phyloP scores from a whole-genome alignment of 148 eudicot species.

The Chenopodium quinoa region DNA sequence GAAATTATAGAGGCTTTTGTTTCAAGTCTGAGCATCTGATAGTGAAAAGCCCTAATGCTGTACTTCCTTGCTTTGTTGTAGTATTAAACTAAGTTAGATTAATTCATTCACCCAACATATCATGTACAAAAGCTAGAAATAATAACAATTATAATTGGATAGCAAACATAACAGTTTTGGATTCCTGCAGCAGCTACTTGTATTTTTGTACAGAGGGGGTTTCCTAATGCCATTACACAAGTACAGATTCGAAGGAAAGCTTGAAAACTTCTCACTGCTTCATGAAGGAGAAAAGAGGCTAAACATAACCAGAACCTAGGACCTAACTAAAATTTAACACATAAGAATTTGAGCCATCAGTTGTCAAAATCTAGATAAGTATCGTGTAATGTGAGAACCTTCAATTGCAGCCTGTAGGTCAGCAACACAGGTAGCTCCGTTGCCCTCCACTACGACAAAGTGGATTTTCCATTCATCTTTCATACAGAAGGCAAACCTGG shows the following conservation, averaged over 20 bases:
- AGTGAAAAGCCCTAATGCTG: conserved; percentile 25
- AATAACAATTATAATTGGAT: neutral
- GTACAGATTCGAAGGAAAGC: neutral
- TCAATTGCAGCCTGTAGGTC: neutral
- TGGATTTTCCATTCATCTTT: neutral
- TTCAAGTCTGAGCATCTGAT: conserved; percentile 22
- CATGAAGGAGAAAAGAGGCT: neutral
- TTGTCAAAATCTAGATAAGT: neutral
- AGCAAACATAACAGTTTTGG: neutral
- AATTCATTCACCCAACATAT: neutral
- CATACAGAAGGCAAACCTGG: neutral
- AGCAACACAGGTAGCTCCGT: neutral
- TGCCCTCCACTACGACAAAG: neutral
- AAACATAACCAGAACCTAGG: neutral
- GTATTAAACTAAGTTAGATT: conserved; percentile 10
- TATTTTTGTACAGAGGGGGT: too few species aligned
- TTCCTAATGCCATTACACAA: neutral
- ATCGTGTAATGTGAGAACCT: neutral
- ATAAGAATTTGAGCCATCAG: neutral
- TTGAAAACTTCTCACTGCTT: neutral
- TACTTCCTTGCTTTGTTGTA: conserved; percentile 30
- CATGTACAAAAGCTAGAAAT: neutral
- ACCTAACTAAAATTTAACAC: neutral
- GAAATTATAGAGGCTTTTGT: conserved; percentile 14
- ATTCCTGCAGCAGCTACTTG: neutral